phyloP scores from a whole-genome alignment of 805 yeast genomes.

The Monosporozyma servazzii region DNA sequence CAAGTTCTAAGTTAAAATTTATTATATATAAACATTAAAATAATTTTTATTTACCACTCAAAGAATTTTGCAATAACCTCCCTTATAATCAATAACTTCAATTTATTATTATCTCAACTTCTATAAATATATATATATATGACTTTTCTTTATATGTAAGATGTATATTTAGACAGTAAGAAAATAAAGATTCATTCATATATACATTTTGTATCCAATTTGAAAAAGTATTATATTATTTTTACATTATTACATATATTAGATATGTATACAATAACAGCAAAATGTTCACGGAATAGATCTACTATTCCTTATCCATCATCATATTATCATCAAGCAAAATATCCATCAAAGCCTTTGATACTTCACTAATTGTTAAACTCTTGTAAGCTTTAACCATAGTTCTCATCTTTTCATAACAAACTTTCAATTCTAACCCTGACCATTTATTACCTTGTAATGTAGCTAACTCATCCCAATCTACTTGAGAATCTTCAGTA shows the following conservation, averaged over 20 bases:
- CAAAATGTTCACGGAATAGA: background rate
- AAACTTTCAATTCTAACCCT: constrained; percentile 50
- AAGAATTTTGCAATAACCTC: background rate
- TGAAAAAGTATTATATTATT: background rate
- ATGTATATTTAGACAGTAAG: constrained; percentile 6
- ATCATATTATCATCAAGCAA: background rate
- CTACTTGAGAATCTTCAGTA: constrained; percentile 35
- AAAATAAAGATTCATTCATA: constrained; percentile 1
- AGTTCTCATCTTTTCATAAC: constrained; percentile 51
- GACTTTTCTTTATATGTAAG: constrained; percentile 4
- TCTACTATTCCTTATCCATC: background rate
- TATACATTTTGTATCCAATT: background rate
- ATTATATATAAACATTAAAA: background rate
- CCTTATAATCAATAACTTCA: background rate
- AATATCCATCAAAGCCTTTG: constrained; percentile 22
- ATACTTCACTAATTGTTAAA: constrained; percentile 31
- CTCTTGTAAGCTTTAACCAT: constrained; percentile 41
- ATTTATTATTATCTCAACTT: background rate
- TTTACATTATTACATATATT: background rate
- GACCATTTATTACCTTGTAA: constrained; percentile 42
- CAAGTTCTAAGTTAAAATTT: constrained; percentile 65
- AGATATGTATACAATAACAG: background rate
- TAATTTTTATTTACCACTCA: background rate
- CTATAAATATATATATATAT: background rate
- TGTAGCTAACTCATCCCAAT: constrained; percentile 48